These are phyloP conservation scores for Kazachstania sp. DNA, from an alignment of 1,139 yeast species.

Conservation along the genomic window DNA sequence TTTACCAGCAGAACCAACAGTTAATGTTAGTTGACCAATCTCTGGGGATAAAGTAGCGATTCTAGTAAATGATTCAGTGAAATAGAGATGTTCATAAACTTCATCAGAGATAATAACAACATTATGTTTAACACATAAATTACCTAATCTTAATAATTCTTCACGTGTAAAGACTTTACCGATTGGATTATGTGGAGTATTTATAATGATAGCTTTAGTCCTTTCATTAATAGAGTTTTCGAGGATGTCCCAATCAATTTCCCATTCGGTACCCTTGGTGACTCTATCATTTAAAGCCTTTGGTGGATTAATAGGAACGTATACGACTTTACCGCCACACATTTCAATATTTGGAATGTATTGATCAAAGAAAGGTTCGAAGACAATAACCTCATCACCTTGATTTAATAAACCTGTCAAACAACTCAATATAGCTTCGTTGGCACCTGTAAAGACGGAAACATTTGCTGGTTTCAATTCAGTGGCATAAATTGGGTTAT, in stretches of 20 bases:
- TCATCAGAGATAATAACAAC: constrained; percentile 81
- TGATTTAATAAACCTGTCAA: constrained; percentile 76
- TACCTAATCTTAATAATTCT: constrained; percentile 68
- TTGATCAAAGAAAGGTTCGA: constrained; percentile 95
- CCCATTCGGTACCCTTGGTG: constrained; percentile 82
- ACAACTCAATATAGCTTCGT: constrained; percentile 83
- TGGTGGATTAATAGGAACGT: constrained; percentile 84
- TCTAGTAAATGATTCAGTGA: constrained; percentile 59
- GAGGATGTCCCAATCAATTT: constrained; percentile 67
- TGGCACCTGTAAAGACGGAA: constrained; percentile 90
- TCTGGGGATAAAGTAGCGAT: constrained; percentile 79
- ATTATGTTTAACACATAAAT: constrained; percentile 75
- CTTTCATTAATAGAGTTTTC: constrained; percentile 58
- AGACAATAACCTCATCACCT: constrained; percentile 95
- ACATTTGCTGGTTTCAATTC: constrained; percentile 39
- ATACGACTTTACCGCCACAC: constrained; percentile 85
- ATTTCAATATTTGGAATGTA: constrained; percentile 88
- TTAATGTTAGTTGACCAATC: constrained; percentile 65
- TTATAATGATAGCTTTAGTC: constrained; percentile 79
- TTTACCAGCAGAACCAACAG: constrained; percentile 96
- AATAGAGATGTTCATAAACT: constrained; percentile 86
- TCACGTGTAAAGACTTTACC: constrained; percentile 77
- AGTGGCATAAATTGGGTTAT: constrained; percentile 53
- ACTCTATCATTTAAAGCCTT: constrained; percentile 51
- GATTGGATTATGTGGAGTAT: constrained; percentile 93